Percentiles rank a stretch among this genome's conserved stretches.
Evolutionary conservation across 2,329 filamentous ascomycete genomes (phyloP).

Genomic region (Acephala macrosclerotiorum): DNA sequence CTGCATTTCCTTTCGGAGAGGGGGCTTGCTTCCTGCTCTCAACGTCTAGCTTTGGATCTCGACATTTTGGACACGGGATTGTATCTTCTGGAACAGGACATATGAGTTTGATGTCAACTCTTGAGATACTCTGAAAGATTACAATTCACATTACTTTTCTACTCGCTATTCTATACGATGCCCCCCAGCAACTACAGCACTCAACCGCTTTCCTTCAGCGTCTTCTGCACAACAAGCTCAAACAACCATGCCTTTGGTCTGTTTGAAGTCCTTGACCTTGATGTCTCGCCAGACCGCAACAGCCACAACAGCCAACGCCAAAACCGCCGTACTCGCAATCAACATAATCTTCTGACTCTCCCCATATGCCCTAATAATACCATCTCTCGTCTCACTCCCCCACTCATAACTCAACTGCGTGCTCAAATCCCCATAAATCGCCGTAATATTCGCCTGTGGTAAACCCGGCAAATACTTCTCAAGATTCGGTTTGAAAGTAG

Average conservation of each 20-base stretch:
- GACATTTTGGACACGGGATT: no score
- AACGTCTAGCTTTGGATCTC: no score
- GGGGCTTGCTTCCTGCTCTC: no score
- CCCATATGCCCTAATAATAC: constrained; percentile 63
- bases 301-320: constrained; percentile 1
- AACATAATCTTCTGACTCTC: constrained; percentile 54
- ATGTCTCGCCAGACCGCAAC: constrained; percentile 23
- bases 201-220: background rate
- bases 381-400: constrained; percentile 55
- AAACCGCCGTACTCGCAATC: constrained; percentile 43
- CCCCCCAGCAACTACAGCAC: background rate
- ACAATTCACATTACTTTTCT: background rate
- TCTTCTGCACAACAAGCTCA: constrained; percentile 14
- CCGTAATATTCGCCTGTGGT: background rate
- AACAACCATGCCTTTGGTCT: constrained; percentile 26
- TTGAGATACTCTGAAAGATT: no score
- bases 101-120: no score
- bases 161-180: background rate
- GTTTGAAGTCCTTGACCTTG: constrained; percentile 24
- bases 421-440: constrained; percentile 59
- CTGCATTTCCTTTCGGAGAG: no score
- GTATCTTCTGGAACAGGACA: no score
- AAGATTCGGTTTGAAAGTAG: constrained; percentile 51
- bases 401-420: constrained; percentile 59
- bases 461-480: constrained; percentile 51